Evolutionary conservation across 2,329 filamentous ascomycete genomes (phyloP).

Genomic region (Penicillium sumatraense): DNA sequence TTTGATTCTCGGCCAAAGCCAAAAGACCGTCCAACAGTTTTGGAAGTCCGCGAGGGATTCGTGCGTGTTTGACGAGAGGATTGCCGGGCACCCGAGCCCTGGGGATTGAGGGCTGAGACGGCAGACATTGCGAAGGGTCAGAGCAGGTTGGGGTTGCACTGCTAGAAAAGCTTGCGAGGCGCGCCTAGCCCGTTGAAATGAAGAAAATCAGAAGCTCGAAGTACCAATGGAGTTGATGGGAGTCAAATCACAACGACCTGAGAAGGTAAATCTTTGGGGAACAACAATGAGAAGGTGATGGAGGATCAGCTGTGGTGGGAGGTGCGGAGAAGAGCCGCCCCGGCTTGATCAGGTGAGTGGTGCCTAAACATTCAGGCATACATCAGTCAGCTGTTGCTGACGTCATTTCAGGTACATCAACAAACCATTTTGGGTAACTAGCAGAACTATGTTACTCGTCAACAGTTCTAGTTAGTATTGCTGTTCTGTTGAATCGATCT

Average conservation of each 20-base stretch:
- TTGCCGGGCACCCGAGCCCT: slow-evolving; percentile 38
- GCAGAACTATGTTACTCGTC: too few relatives aligned
- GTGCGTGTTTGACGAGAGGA: slow-evolving; percentile 53
- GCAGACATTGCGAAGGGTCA: slow-evolving; percentile 29
- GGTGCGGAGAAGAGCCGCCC: slow-evolving; percentile 35
- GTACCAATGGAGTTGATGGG: slow-evolving; percentile 8
- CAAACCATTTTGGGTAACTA: too few relatives aligned
- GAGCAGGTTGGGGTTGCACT: slow-evolving; percentile 15
- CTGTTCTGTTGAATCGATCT: too few relatives aligned
- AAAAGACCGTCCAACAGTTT: slow-evolving; percentile 47
- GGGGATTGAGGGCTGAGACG: slow-evolving; percentile 30
- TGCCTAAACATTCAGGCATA: slow-evolving; percentile 20
- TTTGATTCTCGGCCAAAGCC: slow-evolving; percentile 41
- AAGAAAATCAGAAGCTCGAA: background rate
- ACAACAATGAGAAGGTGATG: slow-evolving; percentile 6
- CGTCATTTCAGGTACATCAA: slow-evolving; percentile 16
- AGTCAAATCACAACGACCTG: too few relatives aligned
- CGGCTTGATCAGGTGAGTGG: slow-evolving; percentile 29
- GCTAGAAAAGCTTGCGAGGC: slow-evolving; percentile 16
- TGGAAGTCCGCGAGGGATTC: slow-evolving; percentile 55
- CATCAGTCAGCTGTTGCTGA: slow-evolving; percentile 14
- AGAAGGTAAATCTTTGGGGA: slow-evolving; percentile 9
- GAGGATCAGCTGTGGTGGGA: slow-evolving; percentile 17
- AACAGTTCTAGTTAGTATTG: too few relatives aligned
- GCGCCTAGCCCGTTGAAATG: slow-evolving; percentile 5